A percentile compares a stretch with the other conserved stretches of the same genome.
Conservation (phyloP, 2,329 filamentous ascomycete genomes). For the Colletotrichum lupini region DNA sequence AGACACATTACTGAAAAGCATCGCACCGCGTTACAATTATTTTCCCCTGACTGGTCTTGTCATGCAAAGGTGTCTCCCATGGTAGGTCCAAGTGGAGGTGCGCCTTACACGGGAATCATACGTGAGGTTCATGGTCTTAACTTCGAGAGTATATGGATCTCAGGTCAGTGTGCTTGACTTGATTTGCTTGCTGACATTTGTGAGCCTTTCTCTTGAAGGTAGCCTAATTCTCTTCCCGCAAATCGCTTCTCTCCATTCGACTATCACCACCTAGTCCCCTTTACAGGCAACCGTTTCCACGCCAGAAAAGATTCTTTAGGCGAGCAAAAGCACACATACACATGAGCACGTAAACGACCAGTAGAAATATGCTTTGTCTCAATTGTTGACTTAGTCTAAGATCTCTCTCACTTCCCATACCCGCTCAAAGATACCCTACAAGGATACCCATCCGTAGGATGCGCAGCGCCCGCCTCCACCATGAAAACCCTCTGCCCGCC, state of each 20-base stretch:
- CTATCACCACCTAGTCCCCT: neutral
- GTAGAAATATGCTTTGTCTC: no score
- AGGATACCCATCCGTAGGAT: conserved; percentile 32
- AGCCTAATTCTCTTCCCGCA: neutral
- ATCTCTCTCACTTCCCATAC: neutral
- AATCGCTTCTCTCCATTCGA: neutral
- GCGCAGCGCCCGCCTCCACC: conserved; percentile 33
- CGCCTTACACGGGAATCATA: neutral
- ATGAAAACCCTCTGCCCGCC: conserved; percentile 29
- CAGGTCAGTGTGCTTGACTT: neutral
- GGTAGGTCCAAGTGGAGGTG: neutral
- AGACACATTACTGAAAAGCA: neutral
- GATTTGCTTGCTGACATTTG: no score
- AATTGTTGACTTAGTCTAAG: no score
- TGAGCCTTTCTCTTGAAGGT: neutral
- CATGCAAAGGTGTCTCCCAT: neutral
- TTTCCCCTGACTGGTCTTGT: neutral
- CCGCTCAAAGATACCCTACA: conserved; percentile 22
- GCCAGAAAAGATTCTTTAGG: neutral
- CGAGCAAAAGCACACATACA: neutral
- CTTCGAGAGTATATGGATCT: no score
- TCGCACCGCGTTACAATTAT: neutral
- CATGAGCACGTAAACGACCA: no score
- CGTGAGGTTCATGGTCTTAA: neutral
- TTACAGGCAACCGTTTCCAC: no score